phyloP scores from a whole-genome alignment of 2,329 filamentous ascomycete species.

The Fusarium brevicatenulatum region DNA sequence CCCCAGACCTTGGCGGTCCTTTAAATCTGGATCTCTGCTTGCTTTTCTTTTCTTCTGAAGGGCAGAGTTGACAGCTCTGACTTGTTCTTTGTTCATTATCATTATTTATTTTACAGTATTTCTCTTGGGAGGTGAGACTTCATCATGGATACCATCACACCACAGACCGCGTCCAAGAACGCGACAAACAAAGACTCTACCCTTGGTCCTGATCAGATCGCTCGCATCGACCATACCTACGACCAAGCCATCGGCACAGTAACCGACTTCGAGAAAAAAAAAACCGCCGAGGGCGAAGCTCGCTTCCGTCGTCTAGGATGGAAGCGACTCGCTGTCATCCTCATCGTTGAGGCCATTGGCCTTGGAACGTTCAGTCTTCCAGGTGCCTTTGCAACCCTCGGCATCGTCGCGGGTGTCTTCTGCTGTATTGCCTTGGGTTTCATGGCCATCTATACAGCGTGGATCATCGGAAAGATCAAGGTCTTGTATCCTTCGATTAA shows the following conservation, averaged over 20 bases:
- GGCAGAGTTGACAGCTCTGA: not conserved
- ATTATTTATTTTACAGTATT: too few species aligned
- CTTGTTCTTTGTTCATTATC: not conserved
- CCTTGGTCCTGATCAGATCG: slow-evolving; percentile 14
- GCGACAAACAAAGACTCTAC: not conserved
- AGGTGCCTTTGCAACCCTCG: slow-evolving; percentile 39
- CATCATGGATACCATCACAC: not conserved
- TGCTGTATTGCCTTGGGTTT: slow-evolving; percentile 48
- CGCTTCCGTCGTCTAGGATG: slow-evolving; percentile 38
- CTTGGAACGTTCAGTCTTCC: slow-evolving; percentile 41
- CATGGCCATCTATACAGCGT: slow-evolving; percentile 53
- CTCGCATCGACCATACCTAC: slow-evolving; percentile 23
- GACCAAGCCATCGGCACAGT: slow-evolving; percentile 37
- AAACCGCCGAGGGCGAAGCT: slow-evolving; percentile 33
- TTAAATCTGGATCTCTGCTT: not conserved
- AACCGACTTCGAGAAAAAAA: slow-evolving; percentile 41
- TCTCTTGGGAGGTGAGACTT: not conserved
- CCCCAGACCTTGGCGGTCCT: slow-evolving; percentile 20
- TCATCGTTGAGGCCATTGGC: slow-evolving; percentile 41
- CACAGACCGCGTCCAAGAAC: not conserved
- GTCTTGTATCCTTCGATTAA: slow-evolving; percentile 61
- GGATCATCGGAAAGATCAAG: slow-evolving; percentile 55
- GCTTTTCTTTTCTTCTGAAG: not conserved
- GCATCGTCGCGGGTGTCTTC: slow-evolving; percentile 51
- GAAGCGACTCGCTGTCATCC: slow-evolving; percentile 40